These are phyloP conservation scores for Thymus mandschuricus DNA, from an alignment of 257 asterid genomes.

Conservation along the genomic window DNA sequence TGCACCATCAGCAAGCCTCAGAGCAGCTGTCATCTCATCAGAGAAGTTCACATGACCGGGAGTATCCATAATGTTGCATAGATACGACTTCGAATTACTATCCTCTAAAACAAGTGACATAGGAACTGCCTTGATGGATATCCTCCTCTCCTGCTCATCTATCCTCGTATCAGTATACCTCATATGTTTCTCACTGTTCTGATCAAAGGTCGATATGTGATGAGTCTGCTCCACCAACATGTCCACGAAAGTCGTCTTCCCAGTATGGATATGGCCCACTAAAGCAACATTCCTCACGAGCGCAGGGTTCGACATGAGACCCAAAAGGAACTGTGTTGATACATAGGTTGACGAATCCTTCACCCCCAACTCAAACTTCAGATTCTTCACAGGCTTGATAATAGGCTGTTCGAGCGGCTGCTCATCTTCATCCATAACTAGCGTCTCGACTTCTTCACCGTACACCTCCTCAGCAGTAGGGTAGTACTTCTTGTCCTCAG, in stretches of 20 bases:
- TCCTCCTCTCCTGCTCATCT: slow-evolving; percentile 95
- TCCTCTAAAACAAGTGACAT: slow-evolving; percentile 95
- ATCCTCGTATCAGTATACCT: slow-evolving; percentile 94
- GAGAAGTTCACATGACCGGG: slow-evolving; percentile 98
- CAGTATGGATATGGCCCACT: slow-evolving; percentile 84
- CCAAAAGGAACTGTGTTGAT: slow-evolving; percentile 86
- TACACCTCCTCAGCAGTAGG: slow-evolving; percentile 99
- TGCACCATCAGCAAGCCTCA: slow-evolving; percentile 99
- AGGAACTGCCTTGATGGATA: slow-evolving; percentile 88
- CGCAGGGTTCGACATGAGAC: slow-evolving; percentile 89
- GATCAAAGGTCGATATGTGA: slow-evolving; percentile 91
- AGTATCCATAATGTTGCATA: slow-evolving; percentile 91
- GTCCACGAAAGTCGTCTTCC: slow-evolving; percentile 93
- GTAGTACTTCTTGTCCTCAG: slow-evolving; percentile 93
- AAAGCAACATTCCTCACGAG: slow-evolving; percentile 91
- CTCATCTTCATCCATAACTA: slow-evolving; percentile 98
- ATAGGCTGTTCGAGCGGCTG: slow-evolving; percentile 87
- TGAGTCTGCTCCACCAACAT: slow-evolving; percentile 98
- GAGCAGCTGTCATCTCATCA: slow-evolving; percentile 97
- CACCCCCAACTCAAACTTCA: slow-evolving; percentile 93
- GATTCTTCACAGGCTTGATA: slow-evolving; percentile 79
- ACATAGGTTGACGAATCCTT: slow-evolving; percentile 92
- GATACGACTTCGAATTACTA: slow-evolving; percentile 85
- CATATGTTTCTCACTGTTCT: slow-evolving; percentile 91
- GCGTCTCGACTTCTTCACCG: slow-evolving; percentile 94